Percentiles rank a stretch among this genome's conserved stretches.
These are phyloP conservation scores for Cerrena zonata DNA, from an alignment of 1,284 basidiomycete species.

Conservation along the genomic window DNA sequence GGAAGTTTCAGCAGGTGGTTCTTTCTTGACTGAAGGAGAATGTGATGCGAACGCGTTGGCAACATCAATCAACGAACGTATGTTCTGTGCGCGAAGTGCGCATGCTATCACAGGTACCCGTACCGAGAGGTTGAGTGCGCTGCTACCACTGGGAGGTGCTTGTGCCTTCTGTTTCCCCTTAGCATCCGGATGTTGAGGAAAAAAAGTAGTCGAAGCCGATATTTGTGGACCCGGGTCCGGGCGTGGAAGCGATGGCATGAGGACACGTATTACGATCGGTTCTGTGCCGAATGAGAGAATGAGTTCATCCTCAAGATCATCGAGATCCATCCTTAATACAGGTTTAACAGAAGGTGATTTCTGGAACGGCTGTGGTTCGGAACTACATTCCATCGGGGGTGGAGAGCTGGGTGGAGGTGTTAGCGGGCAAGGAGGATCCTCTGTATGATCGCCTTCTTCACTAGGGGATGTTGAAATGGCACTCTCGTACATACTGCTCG, in stretches of 20 bases:
- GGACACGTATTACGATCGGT: conserved; percentile 49
- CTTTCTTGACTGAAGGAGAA: conserved; percentile 9
- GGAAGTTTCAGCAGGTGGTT: not conserved
- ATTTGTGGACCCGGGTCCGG: not conserved
- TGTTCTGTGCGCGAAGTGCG: conserved; percentile 47
- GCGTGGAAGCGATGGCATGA: conserved; percentile 34
- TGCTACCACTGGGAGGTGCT: not conserved
- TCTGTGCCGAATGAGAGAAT: conserved; percentile 54
- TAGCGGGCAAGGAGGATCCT: not conserved
- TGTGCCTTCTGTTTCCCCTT: not conserved
- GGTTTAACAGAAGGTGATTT: conserved; percentile 2
- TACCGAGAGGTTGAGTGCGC: conserved; percentile 24
- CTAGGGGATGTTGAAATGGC: conserved; percentile 46
- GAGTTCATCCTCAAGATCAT: conserved; percentile 34
- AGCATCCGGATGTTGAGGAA: not conserved
- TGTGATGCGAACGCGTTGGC: conserved; percentile 34
- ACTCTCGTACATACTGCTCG: conserved; percentile 62
- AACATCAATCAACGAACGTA: conserved; percentile 43
- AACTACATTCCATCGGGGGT: not conserved
- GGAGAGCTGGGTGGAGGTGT: not conserved
- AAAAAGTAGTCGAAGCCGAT: not conserved
- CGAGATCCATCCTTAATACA: conserved; percentile 5
- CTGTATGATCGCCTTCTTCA: not conserved
- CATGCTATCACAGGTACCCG: conserved; percentile 45
- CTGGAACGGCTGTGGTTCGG: conserved; percentile 4